These are phyloP conservation scores for Lachancea mirantina DNA, from an alignment of 805 yeast species.

Conservation along the genomic window DNA sequence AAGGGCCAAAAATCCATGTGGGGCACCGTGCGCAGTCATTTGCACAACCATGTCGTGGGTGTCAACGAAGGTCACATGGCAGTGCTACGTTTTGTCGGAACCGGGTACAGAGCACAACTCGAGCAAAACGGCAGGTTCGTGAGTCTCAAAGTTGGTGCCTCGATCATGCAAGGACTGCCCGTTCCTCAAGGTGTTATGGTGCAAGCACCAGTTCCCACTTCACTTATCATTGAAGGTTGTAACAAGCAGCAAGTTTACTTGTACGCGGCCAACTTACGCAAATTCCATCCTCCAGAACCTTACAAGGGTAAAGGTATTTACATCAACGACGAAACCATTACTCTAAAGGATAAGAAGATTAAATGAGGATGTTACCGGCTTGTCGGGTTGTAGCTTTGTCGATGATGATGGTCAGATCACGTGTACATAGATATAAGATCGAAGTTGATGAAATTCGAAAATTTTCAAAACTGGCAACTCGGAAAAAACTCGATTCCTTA, in stretches of 20 bases:
- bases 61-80: conserved; percentile 90
- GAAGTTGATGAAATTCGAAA: not conserved
- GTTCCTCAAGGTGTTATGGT: conserved; percentile 76
- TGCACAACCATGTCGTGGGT: conserved; percentile 76
- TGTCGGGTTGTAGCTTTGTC: no score
- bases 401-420: not conserved
- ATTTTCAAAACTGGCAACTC: conserved; percentile 1
- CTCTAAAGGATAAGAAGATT: conserved; percentile 85
- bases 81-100: conserved; percentile 84
- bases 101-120: conserved; percentile 87
- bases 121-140: conserved; percentile 56
- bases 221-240: conserved; percentile 77
- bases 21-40: conserved; percentile 84
- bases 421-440: conserved; percentile 2
- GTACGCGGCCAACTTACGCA: conserved; percentile 83
- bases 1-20: conserved; percentile 80
- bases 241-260: conserved; percentile 81
- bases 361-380: no score
- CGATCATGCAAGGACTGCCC: conserved; percentile 65
- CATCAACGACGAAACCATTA: conserved; percentile 84
- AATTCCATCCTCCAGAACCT: conserved; percentile 92
- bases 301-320: conserved; percentile 97
- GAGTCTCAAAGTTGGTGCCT: conserved; percentile 79
- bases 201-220: conserved; percentile 74
- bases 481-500: no score